Percentiles rank a stretch among this genome's conserved stretches.
Conservation (phyloP, 2,329 filamentous ascomycete species). For the Stachybotrys chlorohalonatus region DNA sequence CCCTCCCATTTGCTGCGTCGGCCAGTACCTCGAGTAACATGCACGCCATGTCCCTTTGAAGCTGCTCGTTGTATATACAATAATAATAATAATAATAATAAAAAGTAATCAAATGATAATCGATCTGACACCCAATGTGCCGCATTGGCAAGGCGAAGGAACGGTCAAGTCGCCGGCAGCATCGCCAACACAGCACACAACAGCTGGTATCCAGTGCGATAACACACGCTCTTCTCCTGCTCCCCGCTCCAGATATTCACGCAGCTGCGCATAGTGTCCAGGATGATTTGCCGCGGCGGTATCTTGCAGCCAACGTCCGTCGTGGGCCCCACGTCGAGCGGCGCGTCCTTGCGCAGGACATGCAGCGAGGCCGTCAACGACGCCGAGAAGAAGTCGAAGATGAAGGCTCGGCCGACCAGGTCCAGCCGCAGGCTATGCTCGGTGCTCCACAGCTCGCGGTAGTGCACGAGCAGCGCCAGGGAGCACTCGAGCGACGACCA, state of each 20-base stretch:
- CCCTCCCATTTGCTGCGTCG: too few species aligned
- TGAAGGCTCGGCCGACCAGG: conserved; percentile 22
- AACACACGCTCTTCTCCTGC: conserved; percentile 24
- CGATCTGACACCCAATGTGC: conserved; percentile 2
- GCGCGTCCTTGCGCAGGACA: conserved; percentile 23
- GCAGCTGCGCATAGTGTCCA: conserved; percentile 22
- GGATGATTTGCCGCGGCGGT: conserved; percentile 23
- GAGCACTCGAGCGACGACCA: conserved; percentile 28
- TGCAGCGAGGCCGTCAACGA: conserved; percentile 23
- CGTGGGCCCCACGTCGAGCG: conserved; percentile 15
- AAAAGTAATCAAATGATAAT: neutral
- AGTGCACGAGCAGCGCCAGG: conserved; percentile 23
- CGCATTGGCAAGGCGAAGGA: neutral
- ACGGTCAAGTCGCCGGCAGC: conserved; percentile 8
- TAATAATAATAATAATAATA: too few species aligned
- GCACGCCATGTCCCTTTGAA: too few species aligned
- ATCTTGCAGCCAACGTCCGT: conserved; percentile 15
- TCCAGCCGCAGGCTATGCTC: conserved; percentile 15
- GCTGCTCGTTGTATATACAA: too few species aligned
- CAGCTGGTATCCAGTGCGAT: conserved; percentile 22
- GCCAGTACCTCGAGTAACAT: too few species aligned
- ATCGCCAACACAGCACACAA: conserved; percentile 16
- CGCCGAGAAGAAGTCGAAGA: conserved; percentile 26
- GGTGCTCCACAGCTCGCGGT: conserved; percentile 23
- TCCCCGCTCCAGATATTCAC: conserved; percentile 25